Percentiles rank a stretch among this genome's conserved stretches.
Conservation (phyloP, 768 basidiomycete genomes). For the Suillus variegatus region DNA sequence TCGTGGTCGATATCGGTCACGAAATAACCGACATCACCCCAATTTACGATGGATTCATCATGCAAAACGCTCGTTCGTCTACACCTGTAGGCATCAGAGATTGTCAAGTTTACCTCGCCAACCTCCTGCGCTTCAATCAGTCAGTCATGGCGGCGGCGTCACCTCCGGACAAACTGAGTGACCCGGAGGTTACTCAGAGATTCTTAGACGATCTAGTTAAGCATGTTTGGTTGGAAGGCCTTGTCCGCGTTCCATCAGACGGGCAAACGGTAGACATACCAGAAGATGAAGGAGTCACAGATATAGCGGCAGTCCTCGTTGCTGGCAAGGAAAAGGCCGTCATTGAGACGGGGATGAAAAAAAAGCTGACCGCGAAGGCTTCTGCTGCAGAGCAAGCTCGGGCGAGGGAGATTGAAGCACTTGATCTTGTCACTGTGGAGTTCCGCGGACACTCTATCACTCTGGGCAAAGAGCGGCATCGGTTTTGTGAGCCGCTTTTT, state of each 20-base stretch:
- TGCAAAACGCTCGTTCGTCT: conserved; percentile 53
- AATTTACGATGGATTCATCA: conserved; percentile 70
- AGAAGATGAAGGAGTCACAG: conserved; percentile 85
- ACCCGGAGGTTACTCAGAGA: conserved; percentile 46
- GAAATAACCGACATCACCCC: conserved; percentile 77
- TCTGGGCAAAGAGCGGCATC: conserved; percentile 84
- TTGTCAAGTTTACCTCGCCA: conserved; percentile 76
- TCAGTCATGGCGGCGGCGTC: conserved; percentile 59
- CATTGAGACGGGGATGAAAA: conserved; percentile 83
- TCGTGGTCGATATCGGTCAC: conserved; percentile 82
- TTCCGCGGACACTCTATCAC: conserved; percentile 74
- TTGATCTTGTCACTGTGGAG: conserved; percentile 77
- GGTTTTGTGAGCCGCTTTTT: conserved; percentile 90
- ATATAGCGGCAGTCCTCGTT: conserved; percentile 87
- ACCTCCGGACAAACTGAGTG: conserved; percentile 49
- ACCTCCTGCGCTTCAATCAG: conserved; percentile 69
- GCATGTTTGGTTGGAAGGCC: conserved; percentile 62
- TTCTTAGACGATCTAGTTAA: conserved; percentile 65
- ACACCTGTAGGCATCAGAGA: conserved; percentile 67
- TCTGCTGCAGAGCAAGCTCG: conserved; percentile 80
- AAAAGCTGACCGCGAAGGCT: conserved; percentile 68
- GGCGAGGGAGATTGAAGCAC: conserved; percentile 78
- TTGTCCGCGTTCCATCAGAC: conserved; percentile 72
- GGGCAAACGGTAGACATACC: conserved; percentile 62
- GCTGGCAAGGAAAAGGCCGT: conserved; percentile 91